A percentile compares a stretch with the other conserved stretches of the same genome.
phyloP scores from a whole-genome alignment of 108 stramenopile species.

The Discostella pseudostelligera region DNA sequence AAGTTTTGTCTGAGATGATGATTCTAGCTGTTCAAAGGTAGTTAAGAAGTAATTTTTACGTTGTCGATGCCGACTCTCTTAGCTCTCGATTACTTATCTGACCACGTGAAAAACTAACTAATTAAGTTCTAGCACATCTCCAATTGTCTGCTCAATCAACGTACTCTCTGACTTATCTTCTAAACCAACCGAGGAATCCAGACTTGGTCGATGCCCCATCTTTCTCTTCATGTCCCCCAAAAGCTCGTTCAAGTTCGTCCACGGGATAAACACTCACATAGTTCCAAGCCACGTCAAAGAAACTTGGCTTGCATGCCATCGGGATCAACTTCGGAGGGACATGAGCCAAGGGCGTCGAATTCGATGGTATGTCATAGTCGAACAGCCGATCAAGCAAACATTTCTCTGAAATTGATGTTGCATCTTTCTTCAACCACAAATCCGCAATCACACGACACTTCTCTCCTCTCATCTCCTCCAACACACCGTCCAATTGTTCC shows the following conservation, averaged over 20 bases:
- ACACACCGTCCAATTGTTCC: constrained; percentile 51
- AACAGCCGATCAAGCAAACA: constrained; percentile 58
- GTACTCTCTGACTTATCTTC: not conserved
- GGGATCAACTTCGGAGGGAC: constrained; percentile 44
- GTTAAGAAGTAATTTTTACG: no score
- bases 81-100: no score
- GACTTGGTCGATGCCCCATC: constrained; percentile 18
- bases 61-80: no score
- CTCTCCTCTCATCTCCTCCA: constrained; percentile 38
- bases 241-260: constrained; percentile 50
- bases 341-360: constrained; percentile 30
- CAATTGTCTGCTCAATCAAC: no score
- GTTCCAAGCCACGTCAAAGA: constrained; percentile 77
- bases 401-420: constrained; percentile 28
- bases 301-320: constrained; percentile 67
- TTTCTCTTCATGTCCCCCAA: constrained; percentile 44
- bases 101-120: no score
- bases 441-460: constrained; percentile 41
- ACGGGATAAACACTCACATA: constrained; percentile 54
- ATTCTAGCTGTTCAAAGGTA: no score
- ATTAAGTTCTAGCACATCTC: no score
- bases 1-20: not conserved
- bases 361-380: constrained; percentile 60
- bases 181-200: constrained; percentile 43
- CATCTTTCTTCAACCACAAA: constrained; percentile 28